Evolutionary conservation across 345 rosid genomes (phyloP).

Genomic region (Anacardium occidentale): DNA sequence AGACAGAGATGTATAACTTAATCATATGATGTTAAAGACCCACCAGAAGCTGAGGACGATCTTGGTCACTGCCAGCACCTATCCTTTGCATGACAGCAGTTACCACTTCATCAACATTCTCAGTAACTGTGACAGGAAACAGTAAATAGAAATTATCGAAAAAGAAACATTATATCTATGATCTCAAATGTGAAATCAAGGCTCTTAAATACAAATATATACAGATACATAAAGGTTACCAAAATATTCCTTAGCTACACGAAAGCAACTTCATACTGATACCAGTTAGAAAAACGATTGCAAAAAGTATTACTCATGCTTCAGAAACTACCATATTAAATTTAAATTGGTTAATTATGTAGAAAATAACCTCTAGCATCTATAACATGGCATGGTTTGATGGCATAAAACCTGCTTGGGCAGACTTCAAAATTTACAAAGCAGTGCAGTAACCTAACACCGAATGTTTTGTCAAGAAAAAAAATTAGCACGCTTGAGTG

Average conservation of each 20-base stretch:
- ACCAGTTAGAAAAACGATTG: background rate
- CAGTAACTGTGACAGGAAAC: constrained; percentile 38
- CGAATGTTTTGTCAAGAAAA: background rate
- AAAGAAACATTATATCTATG: background rate
- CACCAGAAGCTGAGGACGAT: constrained; percentile 71
- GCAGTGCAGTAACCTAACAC: background rate
- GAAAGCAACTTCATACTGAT: background rate
- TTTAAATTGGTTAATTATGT: background rate
- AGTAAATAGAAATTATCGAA: background rate
- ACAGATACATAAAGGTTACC: background rate
- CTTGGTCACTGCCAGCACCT: constrained; percentile 40
- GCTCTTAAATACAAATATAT: background rate
- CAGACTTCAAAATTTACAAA: background rate
- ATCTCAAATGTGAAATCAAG: background rate
- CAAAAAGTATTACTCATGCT: background rate
- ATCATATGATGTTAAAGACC: constrained; percentile 23
- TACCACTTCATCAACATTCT: constrained; percentile 71
- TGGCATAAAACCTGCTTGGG: background rate
- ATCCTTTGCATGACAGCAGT: constrained; percentile 68
- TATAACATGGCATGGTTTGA: background rate
- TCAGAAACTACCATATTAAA: background rate
- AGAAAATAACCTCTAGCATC: background rate
- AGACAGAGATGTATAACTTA: constrained; percentile 4
- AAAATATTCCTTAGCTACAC: background rate
- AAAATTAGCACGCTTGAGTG: background rate